Evolutionary conservation across 116 monocot genomes (phyloP), one percentile per base, ranked within the genome.

Genomic region (Thalassia testudinum): DNA sequence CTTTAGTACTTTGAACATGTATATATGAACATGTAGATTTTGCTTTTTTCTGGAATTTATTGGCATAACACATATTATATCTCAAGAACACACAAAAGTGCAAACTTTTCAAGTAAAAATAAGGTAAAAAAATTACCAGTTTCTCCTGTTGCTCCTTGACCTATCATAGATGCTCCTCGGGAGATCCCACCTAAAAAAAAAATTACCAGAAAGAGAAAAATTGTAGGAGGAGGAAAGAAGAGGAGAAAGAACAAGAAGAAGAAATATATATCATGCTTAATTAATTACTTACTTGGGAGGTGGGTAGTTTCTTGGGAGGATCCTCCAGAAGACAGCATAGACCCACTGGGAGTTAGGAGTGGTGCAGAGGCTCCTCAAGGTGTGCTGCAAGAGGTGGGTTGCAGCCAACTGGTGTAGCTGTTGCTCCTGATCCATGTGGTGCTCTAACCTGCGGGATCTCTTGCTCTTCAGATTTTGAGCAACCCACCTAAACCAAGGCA

Each of bases 121-220:
- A 20, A 45, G 5, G 19, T 5, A 16, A 1, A 45, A 49, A 20
- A 16, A 7, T 15, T 62, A 91, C 91, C 91, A 91, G 50, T 91
- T 91, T 54, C 91, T 81, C 62, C 76, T 73, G 76, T 85, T 91
- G 57, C 82, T 85, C 71, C 91, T 81, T 38, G 72, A 76, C 59
- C 91, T 76, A 47, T 85, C 85, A 63, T 64, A 91, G 29, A 70
- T 50, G 29, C 81, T 82, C 58, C 76, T 79, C 22, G 78, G 91
- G 43, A 91, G 71, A 82, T 91, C 85, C 91, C 91, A 91, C 48
- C 91, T 91, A 49, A 22, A 20, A 62, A 50, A 58, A 6, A 51
- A 30, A 34, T 26, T 26, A 56, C 7, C 10, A 40, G 7, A 62
- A 7, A 7, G 45, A 45, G 10, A 40, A 40, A 40, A 14, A 40